phyloP scores from a whole-genome alignment of 208 protist genomes.

The Acanthamoeba culbertsoni region DNA sequence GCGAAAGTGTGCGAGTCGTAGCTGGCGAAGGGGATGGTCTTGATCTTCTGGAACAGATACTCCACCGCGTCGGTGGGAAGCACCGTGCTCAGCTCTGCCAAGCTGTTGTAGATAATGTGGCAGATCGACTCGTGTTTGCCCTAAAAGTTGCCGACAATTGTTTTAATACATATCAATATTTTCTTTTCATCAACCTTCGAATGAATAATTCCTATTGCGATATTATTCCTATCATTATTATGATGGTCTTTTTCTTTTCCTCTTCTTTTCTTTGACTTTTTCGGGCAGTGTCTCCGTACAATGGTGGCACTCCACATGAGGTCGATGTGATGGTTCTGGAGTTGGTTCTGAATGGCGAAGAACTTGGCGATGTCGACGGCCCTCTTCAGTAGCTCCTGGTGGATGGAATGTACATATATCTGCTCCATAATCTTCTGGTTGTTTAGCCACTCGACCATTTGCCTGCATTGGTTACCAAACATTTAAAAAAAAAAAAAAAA shows the following conservation, averaged over 20 bases:
- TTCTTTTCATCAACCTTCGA: too few relatives aligned
- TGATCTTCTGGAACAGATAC: conserved; percentile 72
- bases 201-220: too few relatives aligned
- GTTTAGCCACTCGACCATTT: conserved; percentile 70
- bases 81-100: conserved; percentile 36
- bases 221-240: too few relatives aligned
- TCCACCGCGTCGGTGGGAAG: conserved; percentile 43
- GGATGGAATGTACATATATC: conserved; percentile 67
- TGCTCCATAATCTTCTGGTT: conserved; percentile 69
- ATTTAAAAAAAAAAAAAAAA: neutral
- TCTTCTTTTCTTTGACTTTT: neutral
- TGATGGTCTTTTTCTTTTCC: too few relatives aligned
- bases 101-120: conserved; percentile 67
- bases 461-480: neutral
- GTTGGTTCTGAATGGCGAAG: conserved; percentile 56
- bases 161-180: too few relatives aligned
- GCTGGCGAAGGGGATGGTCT: conserved; percentile 53
- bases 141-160: too few relatives aligned
- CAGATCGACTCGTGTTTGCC: conserved; percentile 73
- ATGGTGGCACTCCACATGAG: conserved; percentile 68
- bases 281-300: neutral
- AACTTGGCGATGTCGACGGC: conserved; percentile 71
- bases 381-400: conserved; percentile 70
- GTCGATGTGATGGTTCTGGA: conserved; percentile 70
- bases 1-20: conserved; percentile 63